Evolutionary conservation across 2,329 filamentous ascomycete species (phyloP), one percentile per base, ranked within the genome.

Genomic region (Sclerotinia subarctica): DNA sequence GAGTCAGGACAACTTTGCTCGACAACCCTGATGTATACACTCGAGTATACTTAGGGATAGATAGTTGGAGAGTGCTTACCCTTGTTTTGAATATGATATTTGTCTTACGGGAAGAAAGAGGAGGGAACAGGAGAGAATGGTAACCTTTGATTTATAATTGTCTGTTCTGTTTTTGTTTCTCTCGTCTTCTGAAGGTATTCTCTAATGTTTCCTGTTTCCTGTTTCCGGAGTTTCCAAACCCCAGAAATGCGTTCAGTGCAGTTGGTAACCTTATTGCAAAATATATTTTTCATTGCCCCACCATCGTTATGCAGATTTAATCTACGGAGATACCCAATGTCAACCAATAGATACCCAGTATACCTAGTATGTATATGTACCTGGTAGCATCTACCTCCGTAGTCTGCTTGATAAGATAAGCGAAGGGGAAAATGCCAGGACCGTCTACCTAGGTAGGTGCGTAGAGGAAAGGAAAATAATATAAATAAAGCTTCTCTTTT

Each of bases 371-470:
- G 4, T 7, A 35, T 38, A 2, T 11, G 35, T 38, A 38, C 2
- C 10, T 10, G 46, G 29, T 29, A 29, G 29, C 5, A 29, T 29
- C 29, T 29, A 29, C 29, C 29, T 29, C 29, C 5, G 29, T 29
- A 29, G n/a, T 24, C 35, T 21, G 21, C 5, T 4, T 15, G 59
- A 62, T 62, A 62, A 62, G 59, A 62, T 62, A 62, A 62, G 59
- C 42, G 44, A 62, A 35, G 53, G 19, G 24, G 13, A 56, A 56
- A 56, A 13, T 29, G 4, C 19, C 8, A n/a, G 29, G 8, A 11
- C 35, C 2, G 35, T 13, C 35, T 38, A 13, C 2, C 35, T 8
- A 38, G 1, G 7, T 35, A 35, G 29, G 29, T 29, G 5, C 10
- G 1, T 38, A 38, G 13, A 42, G 38, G 10, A 38, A 38, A 38